These are phyloP conservation scores for Imleria badia DNA, from an alignment of 768 basidiomycete species.

Conservation along the genomic window DNA sequence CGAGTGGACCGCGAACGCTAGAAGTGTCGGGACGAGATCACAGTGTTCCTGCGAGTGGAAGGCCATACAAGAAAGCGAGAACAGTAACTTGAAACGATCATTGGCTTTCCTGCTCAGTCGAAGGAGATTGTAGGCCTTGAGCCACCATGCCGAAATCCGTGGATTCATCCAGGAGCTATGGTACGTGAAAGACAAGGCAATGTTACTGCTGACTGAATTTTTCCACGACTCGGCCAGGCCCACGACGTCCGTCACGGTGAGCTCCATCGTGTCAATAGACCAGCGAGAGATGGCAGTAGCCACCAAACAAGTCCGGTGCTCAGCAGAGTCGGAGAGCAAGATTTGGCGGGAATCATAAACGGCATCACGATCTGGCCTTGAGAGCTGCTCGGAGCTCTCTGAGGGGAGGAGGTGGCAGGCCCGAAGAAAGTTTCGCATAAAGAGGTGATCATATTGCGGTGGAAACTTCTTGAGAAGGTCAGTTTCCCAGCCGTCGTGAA, in stretches of 20 bases:
- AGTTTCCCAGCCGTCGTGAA: neutral
- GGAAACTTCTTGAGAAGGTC: neutral
- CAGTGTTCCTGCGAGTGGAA: conserved; percentile 14
- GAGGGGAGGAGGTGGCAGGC: conserved; percentile 9
- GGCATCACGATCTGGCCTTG: neutral
- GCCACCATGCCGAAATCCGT: conserved; percentile 17
- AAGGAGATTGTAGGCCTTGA: conserved; percentile 28
- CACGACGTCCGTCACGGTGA: neutral
- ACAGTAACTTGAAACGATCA: conserved; percentile 18
- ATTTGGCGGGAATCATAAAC: conserved; percentile 13
- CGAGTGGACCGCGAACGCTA: conserved; percentile 29
- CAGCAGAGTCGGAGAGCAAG: neutral
- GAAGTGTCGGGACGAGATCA: conserved; percentile 21
- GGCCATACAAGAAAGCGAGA: conserved; percentile 31
- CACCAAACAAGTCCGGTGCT: conserved; percentile 4
- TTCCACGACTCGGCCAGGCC: neutral
- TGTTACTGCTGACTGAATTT: neutral
- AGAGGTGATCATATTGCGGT: neutral
- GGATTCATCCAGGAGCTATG: conserved; percentile 25
- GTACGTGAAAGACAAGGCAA: conserved; percentile 14
- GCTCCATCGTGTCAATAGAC: neutral
- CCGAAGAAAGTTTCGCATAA: conserved; percentile 14
- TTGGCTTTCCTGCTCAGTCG: conserved; percentile 1
- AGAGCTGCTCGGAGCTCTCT: neutral
- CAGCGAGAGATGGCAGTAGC: conserved; percentile 2